Base-by-base conservation (phyloP, 768 basidiomycete species). In the Paxillus rubicundulus region DNA sequence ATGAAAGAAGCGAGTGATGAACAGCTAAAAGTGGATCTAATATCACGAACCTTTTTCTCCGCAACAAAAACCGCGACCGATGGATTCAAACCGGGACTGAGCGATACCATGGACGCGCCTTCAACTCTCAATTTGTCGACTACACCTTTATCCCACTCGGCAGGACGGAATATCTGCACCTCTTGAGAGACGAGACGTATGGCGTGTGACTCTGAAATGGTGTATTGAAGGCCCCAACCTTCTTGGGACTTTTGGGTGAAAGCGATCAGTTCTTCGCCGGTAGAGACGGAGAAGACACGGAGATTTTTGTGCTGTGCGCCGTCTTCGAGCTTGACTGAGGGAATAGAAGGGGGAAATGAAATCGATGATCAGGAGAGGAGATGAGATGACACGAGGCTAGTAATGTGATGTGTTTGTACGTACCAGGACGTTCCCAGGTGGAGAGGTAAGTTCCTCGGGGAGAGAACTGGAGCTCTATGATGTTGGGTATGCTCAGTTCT, bases 301-400 rank as follows among this genome's bases (percentile, higher is more conserved):
- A 95, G 82, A 69, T 99, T 99, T 76, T 90, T 95, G 79, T 96
- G 90, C 71, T 93, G 92, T 2, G 82, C 68, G 49, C 89, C 92
- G 58, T 94, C 94, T 67, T 93, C 95, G 45, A 89, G 81, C 73
- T 97, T 97, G 62, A 84, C 83, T 81, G 57, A 21, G 8, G 42
- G 32, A 38, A 51, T 48, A 45, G 42, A 50, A 55, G 49, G 43
- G 24, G 5, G 16, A 52, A 16, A 45, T 46, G 27, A 53, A 50
- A 58, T 53, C 13, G 52, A 67, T 57, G 41, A 49, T 52, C 56
- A 27, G 32, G 20, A 16, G 42, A 56, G 52, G 30, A 12, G 50
- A 38, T 57, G 9, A 49, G 18, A 50, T 13, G 16, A 62, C 67
- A 67, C 56, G 68, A 64, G 62, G 67, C 46, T 12, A 54, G 17